Evolutionary conservation across 163 green algal genomes (phyloP), one percentile per base, ranked within the genome.

Genomic region (Coccomyxa subellipsoidea): DNA sequence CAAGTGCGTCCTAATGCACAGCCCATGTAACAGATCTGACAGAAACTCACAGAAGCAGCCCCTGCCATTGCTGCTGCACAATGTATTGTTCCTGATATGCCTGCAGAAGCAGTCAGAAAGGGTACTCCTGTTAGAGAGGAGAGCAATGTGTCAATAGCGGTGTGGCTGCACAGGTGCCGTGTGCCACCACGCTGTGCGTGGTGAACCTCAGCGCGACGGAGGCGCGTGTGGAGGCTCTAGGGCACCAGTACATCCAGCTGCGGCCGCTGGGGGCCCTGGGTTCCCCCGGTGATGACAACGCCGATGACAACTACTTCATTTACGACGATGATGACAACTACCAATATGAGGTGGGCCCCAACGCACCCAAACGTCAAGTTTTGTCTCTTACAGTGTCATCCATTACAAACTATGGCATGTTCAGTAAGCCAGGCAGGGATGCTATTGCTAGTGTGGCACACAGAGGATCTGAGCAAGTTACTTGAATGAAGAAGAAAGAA

Each of bases 311-410:
- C 29, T 38, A 78, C 53, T 70, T 85, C 54, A 69, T 81, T 34
- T 80, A 47, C 6, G 81, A 85, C 37, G 81, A 85, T 70, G 81
- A 85, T 47, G 81, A 85, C 35, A 85, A 78, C 37, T 85, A 85
- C 53, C 81, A 85, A 47, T 73, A 73, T 73, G 66, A 73, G 66
- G 66, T 66, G 47, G n/a, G n/a, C n/a, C n/a, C n/a, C n/a, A n/a
- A n/a, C n/a, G n/a, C n/a, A n/a, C n/a, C n/a, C n/a, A n/a, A n/a
- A n/a, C n/a, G n/a, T n/a, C n/a, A n/a, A n/a, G n/a, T n/a, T n/a
- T n/a, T n/a, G n/a, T n/a, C n/a, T n/a, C n/a, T n/a, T n/a, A n/a
- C n/a, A n/a, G n/a, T n/a, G n/a, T n/a, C n/a, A n/a, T n/a, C n/a
- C n/a, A n/a, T n/a, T n/a, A n/a, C n/a, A n/a, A n/a, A n/a, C n/a